Base-by-base conservation (phyloP, 2,329 filamentous ascomycete genomes). In the Fusarium continuum region DNA sequence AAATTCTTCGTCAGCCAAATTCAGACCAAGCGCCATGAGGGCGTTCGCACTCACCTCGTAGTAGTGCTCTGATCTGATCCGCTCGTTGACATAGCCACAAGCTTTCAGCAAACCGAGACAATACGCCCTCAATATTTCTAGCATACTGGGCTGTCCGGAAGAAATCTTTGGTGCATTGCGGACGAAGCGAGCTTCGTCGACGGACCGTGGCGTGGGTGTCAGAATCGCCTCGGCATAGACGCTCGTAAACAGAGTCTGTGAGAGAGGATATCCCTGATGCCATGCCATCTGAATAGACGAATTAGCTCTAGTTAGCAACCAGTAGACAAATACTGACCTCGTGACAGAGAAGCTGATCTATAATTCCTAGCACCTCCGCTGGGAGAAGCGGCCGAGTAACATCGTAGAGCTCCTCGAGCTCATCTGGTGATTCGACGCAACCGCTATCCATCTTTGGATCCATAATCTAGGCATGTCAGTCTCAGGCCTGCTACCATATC, bases 401-500 rank as follows among this genome's bases (percentile, higher is more conserved):
- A 71, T 97, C 89, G 75, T 94, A 96, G 45, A 91, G 85, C 63
- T 94, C 90, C 57, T 96, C 91, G 28, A 94, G 85, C n/a, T 88
- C 87, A 71, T 97, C 92, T 25, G 89, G 91, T 8, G 90, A 86
- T 17, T 87, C 83, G 7, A 96, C 81, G 65, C 90, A 93, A 23
- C 95, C 95, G 73, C 92, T 97, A 76, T 99, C 95, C 95, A 99
- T 99, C 78, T 98, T 99, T 1, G 91, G 89, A 73, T 99, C 95
- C 92, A 97, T 97, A 70, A 99, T 97, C 95, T 99, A 39, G 26
- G 19, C 13, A n/a, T 6, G 23, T 67, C 29, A 65, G 52, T 16
- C 17, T 45, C 19, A 22, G 14, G 5, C 17, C 9, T 10, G 16
- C 14, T 26, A 6, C 4, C 7, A 11, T 4, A 2, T 14, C 6